Evolutionary conservation across 2,329 filamentous ascomycete genomes (phyloP).

Genomic region (Pezicula radicicola): DNA sequence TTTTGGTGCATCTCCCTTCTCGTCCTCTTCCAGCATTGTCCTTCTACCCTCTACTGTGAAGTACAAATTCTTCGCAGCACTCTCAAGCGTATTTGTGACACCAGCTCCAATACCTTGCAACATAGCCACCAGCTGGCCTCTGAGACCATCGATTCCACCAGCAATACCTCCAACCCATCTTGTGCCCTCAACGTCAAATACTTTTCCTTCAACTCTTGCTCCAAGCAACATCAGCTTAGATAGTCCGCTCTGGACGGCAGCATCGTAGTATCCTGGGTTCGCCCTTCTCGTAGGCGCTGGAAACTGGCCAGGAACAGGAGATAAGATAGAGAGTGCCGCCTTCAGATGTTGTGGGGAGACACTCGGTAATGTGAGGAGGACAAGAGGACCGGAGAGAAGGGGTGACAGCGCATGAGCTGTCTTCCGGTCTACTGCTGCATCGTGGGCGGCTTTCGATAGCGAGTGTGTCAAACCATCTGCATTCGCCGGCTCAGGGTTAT

Average conservation of each 20-base stretch:
- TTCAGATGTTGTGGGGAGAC: conserved; percentile 84
- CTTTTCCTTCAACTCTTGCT: conserved; percentile 75
- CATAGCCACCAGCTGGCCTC: conserved; percentile 76
- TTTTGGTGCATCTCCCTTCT: conserved; percentile 19
- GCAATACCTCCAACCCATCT: conserved; percentile 74
- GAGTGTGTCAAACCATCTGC: conserved; percentile 48
- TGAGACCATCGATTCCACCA: conserved; percentile 76
- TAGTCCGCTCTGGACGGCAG: conserved; percentile 73
- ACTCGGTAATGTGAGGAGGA: conserved; percentile 73
- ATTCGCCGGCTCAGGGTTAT: conserved; percentile 45
- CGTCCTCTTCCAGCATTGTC: conserved; percentile 75
- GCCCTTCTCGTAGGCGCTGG: conserved; percentile 73
- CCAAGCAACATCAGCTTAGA: conserved; percentile 86
- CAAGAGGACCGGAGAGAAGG: conserved; percentile 78
- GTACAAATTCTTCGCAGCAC: conserved; percentile 78
- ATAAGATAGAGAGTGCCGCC: conserved; percentile 73
- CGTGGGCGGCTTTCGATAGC: conserved; percentile 43
- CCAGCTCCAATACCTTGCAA: conserved; percentile 78
- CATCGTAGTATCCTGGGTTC: conserved; percentile 79
- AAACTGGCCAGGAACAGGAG: conserved; percentile 70
- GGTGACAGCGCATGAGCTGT: conserved; percentile 64
- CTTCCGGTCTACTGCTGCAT: conserved; percentile 37
- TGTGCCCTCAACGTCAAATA: conserved; percentile 36
- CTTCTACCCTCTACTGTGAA: conserved; percentile 82
- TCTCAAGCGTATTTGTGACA: conserved; percentile 75